These are phyloP conservation scores for Atkinsonella hypoxylon DNA, from an alignment of 2,329 filamentous ascomycete species.

Conservation along the genomic window DNA sequence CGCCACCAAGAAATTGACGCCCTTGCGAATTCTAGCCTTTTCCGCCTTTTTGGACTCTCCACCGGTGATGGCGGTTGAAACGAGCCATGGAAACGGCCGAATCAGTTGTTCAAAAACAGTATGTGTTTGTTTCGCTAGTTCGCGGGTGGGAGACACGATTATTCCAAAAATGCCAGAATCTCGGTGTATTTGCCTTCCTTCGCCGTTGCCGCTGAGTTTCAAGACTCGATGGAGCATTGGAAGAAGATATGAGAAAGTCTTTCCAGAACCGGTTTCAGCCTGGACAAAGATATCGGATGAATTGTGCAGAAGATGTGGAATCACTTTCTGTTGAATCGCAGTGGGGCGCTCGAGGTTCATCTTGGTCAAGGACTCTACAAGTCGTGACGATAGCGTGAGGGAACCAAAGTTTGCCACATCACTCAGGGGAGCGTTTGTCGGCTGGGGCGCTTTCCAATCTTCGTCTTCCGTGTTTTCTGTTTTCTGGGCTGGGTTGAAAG, in stretches of 20 bases:
- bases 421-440: constrained; percentile 82
- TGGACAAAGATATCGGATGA: constrained; percentile 92
- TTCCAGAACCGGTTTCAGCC: constrained; percentile 93
- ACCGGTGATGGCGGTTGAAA: constrained; percentile 70
- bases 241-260: constrained; percentile 89
- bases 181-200: constrained; percentile 53
- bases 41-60: constrained; percentile 66
- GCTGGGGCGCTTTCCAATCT: constrained; percentile 47
- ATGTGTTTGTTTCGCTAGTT: constrained; percentile 88
- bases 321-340: constrained; percentile 83
- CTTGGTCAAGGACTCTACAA: constrained; percentile 78
- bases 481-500: constrained; percentile 68
- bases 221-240: constrained; percentile 86
- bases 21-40: constrained; percentile 87
- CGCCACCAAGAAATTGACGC: constrained; percentile 88
- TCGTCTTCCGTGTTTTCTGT: constrained; percentile 43
- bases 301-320: constrained; percentile 66
- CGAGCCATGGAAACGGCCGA: constrained; percentile 86
- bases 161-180: constrained; percentile 89
- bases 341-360: constrained; percentile 84
- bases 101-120: constrained; percentile 75
- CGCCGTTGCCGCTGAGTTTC: constrained; percentile 50
- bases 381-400: constrained; percentile 65
- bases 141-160: constrained; percentile 84
- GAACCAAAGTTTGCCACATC: constrained; percentile 80